phyloP scores from a whole-genome alignment of 495 filamentous ascomycete species.

The Staphylotrichum longicolle region DNA sequence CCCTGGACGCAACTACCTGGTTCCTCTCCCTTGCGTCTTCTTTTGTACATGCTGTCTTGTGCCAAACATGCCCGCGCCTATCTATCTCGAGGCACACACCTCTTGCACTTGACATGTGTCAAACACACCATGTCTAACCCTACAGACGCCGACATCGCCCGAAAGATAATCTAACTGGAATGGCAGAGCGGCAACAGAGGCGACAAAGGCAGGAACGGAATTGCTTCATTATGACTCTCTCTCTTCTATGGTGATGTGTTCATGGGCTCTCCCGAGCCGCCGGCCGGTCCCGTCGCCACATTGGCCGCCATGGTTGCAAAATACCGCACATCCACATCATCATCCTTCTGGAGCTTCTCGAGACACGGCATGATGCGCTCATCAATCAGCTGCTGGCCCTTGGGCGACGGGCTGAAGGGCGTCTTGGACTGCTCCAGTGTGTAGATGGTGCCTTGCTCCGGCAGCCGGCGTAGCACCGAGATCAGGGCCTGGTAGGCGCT shows the following conservation, averaged over 20 bases:
- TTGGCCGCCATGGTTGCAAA: slow-evolving; percentile 66
- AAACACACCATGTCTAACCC: not conserved
- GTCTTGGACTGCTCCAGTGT: slow-evolving; percentile 75
- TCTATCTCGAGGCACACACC: too few relatives aligned
- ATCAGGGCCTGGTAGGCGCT: slow-evolving; percentile 91
- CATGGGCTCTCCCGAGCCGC: slow-evolving; percentile 54
- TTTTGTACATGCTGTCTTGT: too few relatives aligned
- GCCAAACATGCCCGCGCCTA: too few relatives aligned
- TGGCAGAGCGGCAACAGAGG: not conserved
- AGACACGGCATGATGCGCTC: slow-evolving; percentile 83
- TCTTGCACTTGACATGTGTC: too few relatives aligned
- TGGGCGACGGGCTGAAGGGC: slow-evolving; percentile 60
- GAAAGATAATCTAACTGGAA: not conserved
- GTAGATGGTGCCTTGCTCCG: slow-evolving; percentile 80
- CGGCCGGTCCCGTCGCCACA: slow-evolving; percentile 32
- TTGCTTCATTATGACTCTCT: slow-evolving; percentile 33
- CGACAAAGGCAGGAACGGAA: slow-evolving; percentile 18
- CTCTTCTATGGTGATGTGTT: slow-evolving; percentile 57
- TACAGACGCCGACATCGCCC: not conserved
- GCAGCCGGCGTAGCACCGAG: slow-evolving; percentile 82
- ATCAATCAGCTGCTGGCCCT: slow-evolving; percentile 78
- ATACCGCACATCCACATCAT: slow-evolving; percentile 96
- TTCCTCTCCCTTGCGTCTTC: too few relatives aligned
- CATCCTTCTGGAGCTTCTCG: slow-evolving; percentile 92
- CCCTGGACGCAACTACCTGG: too few relatives aligned